Base-by-base conservation (phyloP, 805 yeast species). In the Komagataella ulmi region DNA sequence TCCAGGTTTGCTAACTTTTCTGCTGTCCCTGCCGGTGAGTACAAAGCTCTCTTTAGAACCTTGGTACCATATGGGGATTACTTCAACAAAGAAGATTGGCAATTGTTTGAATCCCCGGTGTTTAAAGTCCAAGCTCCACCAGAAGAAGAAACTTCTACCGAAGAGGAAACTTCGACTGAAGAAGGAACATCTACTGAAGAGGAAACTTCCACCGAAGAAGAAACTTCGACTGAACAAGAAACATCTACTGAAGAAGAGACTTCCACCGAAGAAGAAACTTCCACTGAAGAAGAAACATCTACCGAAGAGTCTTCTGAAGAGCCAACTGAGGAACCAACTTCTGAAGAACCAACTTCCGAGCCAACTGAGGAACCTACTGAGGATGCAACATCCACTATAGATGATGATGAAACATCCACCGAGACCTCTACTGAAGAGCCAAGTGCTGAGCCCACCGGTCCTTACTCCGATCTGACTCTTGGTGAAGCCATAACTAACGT, bases 1-100 rank as follows among this genome's bases (percentile, higher is more conserved):
- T n/a, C 46, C 21, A 49, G 50, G 3, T 53, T 46, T 23, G 47
- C 44, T 30, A 46, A 51, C 30, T 7, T 23, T 30, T 17, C 46
- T 14, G 21, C 17, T 6, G 50, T 54, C 44, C 53, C 52, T 21
- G 17, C 47, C 2, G 57, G 57, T 23, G 21, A 19, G 3, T 54
- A 54, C 40, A 54, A 45, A 44, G 17, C 54, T 17, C 46, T 54
- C 14, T 46, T 46, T 21, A 48, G 57, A 44, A 3, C 49, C 17
- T 45, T 55, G 10, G 46, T 47, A 24, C 47, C 51, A 43, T 55
- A 52, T 40, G 55, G 57, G 8, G 57, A 54, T 23, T 19, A 30
- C n/a, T 6, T 43, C 12, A 43, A 49, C 18, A n/a, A 18, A 8
- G 48, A 55, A 30, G 49, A 43, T 23, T 55, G 57, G 57, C 49